Conservation (phyloP, 345 rosid genomes). For the Microthlaspi erraticum region DNA sequence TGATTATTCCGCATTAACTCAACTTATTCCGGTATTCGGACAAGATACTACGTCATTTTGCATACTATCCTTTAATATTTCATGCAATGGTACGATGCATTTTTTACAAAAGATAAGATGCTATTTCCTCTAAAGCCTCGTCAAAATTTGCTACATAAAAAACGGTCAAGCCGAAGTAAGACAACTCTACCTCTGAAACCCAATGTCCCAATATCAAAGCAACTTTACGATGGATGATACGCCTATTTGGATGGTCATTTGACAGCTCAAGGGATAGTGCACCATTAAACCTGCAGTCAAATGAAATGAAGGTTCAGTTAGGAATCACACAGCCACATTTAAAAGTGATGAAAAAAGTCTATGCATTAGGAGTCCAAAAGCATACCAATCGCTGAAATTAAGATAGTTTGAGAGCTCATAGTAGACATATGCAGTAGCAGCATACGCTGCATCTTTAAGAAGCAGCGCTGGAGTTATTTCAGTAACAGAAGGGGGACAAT, state of each 20-base stretch:
- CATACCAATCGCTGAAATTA: slow-evolving; percentile 91
- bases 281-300: slow-evolving; percentile 81
- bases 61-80: slow-evolving; percentile 18
- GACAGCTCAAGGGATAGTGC: slow-evolving; percentile 90
- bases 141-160: slow-evolving; percentile 20
- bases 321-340: background rate
- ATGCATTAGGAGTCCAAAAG: slow-evolving; percentile 30
- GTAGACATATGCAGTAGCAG: slow-evolving; percentile 97
- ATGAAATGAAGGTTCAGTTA: slow-evolving; percentile 12
- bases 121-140: slow-evolving; percentile 11
- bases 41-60: slow-evolving; percentile 23
- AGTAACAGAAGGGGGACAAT: slow-evolving; percentile 78
- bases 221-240: slow-evolving; percentile 91
- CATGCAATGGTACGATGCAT: slow-evolving; percentile 14
- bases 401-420: slow-evolving; percentile 97
- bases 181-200: slow-evolving; percentile 88
- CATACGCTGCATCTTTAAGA: slow-evolving; percentile 97
- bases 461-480: slow-evolving; percentile 87
- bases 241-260: slow-evolving; percentile 88
- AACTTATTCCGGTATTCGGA: slow-evolving; percentile 1
- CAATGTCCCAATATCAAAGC: slow-evolving; percentile 95
- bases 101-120: slow-evolving; percentile 4
- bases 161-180: slow-evolving; percentile 23
- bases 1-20: slow-evolving; percentile 18
- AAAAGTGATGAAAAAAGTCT: slow-evolving; percentile 22